These are phyloP conservation scores for Haematococcus lacustris DNA, from an alignment of 139 green algal genomes.

Conservation along the genomic window DNA sequence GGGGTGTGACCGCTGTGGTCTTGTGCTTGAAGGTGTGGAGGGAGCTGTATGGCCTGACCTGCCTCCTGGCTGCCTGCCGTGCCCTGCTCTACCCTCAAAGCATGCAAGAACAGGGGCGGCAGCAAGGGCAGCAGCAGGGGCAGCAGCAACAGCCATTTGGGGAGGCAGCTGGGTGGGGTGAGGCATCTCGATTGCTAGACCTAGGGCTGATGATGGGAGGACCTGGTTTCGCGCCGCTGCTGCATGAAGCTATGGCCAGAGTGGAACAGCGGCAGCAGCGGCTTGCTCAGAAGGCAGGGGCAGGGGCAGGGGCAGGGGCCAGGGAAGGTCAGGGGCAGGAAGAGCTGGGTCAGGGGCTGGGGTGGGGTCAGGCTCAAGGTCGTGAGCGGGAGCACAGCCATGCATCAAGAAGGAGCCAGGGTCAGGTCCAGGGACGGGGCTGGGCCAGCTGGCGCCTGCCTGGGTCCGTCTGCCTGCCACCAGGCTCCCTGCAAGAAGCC, in stretches of 20 bases:
- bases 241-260: conserved; percentile 34
- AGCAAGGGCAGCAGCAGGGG: neutral
- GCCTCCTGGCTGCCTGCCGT: conserved; percentile 32
- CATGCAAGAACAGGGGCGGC: neutral
- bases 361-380: neutral
- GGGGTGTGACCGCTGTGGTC: neutral
- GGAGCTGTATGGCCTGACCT: conserved; percentile 61
- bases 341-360: neutral
- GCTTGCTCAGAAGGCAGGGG: neutral
- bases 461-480: too few relatives aligned
- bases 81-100: conserved; percentile 1
- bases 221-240: conserved; percentile 22
- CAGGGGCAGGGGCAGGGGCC: neutral
- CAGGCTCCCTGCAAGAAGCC: too few relatives aligned
- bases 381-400: neutral
- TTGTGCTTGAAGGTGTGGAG: conserved; percentile 55
- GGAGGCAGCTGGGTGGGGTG: conserved; percentile 3
- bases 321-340: neutral
- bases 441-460: too few relatives aligned
- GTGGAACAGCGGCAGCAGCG: conserved; percentile 7
- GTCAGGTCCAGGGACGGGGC: too few relatives aligned
- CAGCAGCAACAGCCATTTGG: neutral
- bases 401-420: too few relatives aligned
- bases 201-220: conserved; percentile 80
- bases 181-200: conserved; percentile 54